Evolutionary conservation across 2,329 filamentous ascomycete species (phyloP).

Genomic region (Pseudogymnoascus destructans): DNA sequence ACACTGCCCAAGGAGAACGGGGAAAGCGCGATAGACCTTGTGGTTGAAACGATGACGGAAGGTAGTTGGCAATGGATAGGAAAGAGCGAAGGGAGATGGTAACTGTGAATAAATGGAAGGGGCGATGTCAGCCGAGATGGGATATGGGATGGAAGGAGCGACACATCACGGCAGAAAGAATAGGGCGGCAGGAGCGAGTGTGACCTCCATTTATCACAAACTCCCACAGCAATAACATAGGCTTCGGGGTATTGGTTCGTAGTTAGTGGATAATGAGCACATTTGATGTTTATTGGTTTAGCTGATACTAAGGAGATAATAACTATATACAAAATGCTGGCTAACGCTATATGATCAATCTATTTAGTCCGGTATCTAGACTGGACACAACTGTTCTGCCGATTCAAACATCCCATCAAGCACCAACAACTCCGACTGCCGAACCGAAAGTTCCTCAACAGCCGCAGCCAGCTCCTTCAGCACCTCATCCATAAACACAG

Average conservation of each 20-base stretch:
- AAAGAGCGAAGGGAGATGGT: neutral
- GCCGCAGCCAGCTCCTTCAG: conserved; percentile 23
- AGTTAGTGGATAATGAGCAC: neutral
- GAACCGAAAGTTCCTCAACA: conserved; percentile 16
- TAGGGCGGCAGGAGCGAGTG: neutral
- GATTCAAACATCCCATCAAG: conserved; percentile 12
- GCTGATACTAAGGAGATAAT: neutral
- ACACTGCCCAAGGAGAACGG: too few species aligned
- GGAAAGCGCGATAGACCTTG: neutral
- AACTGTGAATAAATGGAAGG: neutral
- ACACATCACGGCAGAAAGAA: neutral
- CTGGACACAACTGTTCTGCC: neutral
- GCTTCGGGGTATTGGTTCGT: neutral
- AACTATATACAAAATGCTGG: neutral
- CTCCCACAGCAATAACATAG: neutral
- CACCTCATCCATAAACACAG: conserved; percentile 26
- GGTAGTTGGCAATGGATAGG: neutral
- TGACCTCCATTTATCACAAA: neutral
- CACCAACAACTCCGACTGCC: conserved; percentile 10
- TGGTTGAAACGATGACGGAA: neutral
- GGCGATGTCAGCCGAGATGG: neutral
- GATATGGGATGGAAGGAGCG: neutral
- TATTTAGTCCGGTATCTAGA: neutral
- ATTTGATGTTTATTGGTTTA: neutral
- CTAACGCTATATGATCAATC: neutral